Base-by-base conservation (phyloP, 176 grass and related monocot genomes). In the Bothriochloa decipiens region DNA sequence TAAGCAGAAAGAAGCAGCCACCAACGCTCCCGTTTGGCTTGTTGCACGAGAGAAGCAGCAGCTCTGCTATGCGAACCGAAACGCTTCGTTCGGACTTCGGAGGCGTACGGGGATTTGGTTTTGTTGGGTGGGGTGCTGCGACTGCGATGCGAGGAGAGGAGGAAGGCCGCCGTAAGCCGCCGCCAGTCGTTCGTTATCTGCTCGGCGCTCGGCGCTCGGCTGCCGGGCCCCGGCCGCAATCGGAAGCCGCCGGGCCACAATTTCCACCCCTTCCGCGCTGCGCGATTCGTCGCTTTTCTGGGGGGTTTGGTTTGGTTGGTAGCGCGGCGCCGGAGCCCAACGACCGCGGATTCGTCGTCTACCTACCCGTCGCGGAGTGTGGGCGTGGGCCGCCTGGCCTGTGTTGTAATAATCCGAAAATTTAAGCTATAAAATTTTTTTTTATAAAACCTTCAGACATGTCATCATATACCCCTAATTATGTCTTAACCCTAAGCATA, bases 131-230 rank as follows among this genome's bases (percentile, higher is more conserved):
- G 11, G 65, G 46, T 53, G 17, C 55, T 60, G 13, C 23, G 49
- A 25, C 39, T 43, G 80, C 52, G 49, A 27, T 74, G 11, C 27
- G 15, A 18, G 63, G 22, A 36, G n/a, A 26, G 40, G 43, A 74
- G 71, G 37, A 13, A 68, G 8, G 28, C 29, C 74, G 7, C 29
- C 29, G 29, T 9, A 37, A 63, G 29, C 29, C 17, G 75, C 36
- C 43, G 20, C 28, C 81, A 26, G 60, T 32, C 69, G 61, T 65
- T 82, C 29, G 78, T 88, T 91, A 88, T 91, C 90, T 71, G 22
- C 55, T 23, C 70, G 26, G 36, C 76, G 22, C 55, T 23, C 70
- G 26, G 36, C 58, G n/a, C 1, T 13, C 18, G 53, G n/a, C 68
- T 0, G 78, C 42, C 15, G 16, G 42, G 68, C 7, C 25, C 47